A percentile compares a stretch with the other conserved stretches of the same genome.
phyloP scores from a whole-genome alignment of 2,329 filamentous ascomycete genomes.

The Botryotinia globosa region DNA sequence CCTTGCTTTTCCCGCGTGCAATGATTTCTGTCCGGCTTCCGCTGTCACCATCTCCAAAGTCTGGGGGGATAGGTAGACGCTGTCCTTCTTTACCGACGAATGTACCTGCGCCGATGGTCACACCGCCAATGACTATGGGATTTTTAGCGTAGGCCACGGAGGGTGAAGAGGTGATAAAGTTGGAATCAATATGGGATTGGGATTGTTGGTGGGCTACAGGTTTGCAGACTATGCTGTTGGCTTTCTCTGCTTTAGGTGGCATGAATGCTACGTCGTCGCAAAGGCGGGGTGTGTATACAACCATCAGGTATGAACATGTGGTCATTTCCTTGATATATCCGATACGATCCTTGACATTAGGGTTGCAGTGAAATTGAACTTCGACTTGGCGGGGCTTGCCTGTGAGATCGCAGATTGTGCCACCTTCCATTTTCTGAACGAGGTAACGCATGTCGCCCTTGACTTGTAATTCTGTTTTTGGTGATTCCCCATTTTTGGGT shows the following conservation, averaged over 20 bases:
- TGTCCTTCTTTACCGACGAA: slow-evolving; percentile 35
- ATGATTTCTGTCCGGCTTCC: slow-evolving; percentile 43
- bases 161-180: not conserved
- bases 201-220: slow-evolving; percentile 49
- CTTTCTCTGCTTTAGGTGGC: slow-evolving; percentile 62
- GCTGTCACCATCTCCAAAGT: slow-evolving; percentile 57
- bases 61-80: slow-evolving; percentile 34
- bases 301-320: slow-evolving; percentile 71
- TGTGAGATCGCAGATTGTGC: slow-evolving; percentile 68
- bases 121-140: slow-evolving; percentile 35
- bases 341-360: slow-evolving; percentile 61
- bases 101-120: slow-evolving; percentile 35
- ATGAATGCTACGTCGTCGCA: slow-evolving; percentile 73
- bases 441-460: slow-evolving; percentile 67
- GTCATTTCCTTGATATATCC: slow-evolving; percentile 70
- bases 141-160: slow-evolving; percentile 20
- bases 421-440: slow-evolving; percentile 63
- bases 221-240: slow-evolving; percentile 60
- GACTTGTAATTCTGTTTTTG: slow-evolving; percentile 54
- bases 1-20: slow-evolving; percentile 30
- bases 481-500: slow-evolving; percentile 32
- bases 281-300: slow-evolving; percentile 70
- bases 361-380: slow-evolving; percentile 60
- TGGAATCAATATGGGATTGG: slow-evolving; percentile 23
- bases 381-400: slow-evolving; percentile 66